Evolutionary conservation across 2,329 filamentous ascomycete genomes (phyloP).

Genomic region (Chaetomiaceae sp.): DNA sequence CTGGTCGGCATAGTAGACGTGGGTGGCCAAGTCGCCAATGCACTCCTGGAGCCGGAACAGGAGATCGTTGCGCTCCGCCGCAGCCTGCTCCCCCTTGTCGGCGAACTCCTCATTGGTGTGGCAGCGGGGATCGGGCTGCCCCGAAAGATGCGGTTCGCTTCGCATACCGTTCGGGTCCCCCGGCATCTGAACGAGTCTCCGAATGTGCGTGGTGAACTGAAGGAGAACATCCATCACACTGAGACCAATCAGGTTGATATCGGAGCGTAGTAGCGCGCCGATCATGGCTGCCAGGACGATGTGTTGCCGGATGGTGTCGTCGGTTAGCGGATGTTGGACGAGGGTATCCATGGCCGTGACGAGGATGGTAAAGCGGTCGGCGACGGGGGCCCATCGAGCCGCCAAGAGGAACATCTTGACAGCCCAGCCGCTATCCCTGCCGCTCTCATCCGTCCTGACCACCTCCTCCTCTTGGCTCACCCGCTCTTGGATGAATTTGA

Average conservation of each 20-base stretch:
- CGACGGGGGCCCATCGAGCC: slow-evolving; percentile 84
- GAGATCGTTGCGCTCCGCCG: slow-evolving; percentile 57
- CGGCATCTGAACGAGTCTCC: slow-evolving; percentile 66
- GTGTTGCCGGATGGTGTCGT: slow-evolving; percentile 69
- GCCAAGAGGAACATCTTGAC: slow-evolving; percentile 75
- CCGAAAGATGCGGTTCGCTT: slow-evolving; percentile 24
- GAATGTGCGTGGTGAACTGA: slow-evolving; percentile 77
- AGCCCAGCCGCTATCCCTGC: slow-evolving; percentile 65
- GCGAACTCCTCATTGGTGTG: slow-evolving; percentile 30
- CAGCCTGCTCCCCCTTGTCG: slow-evolving; percentile 32
- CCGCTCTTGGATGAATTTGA: slow-evolving; percentile 68
- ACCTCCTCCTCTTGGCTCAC: slow-evolving; percentile 49
- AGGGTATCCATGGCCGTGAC: slow-evolving; percentile 76
- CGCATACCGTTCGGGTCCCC: slow-evolving; percentile 34
- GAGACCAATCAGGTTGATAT: slow-evolving; percentile 89
- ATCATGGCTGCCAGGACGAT: slow-evolving; percentile 73
- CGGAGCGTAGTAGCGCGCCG: slow-evolving; percentile 75
- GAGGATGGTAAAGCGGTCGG: slow-evolving; percentile 88
- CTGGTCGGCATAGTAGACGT: slow-evolving; percentile 96
- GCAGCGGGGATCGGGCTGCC: slow-evolving; percentile 29
- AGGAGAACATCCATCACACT: slow-evolving; percentile 94
- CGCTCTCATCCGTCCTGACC: slow-evolving; percentile 45
- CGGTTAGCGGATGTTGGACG: slow-evolving; percentile 61
- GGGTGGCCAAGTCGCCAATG: slow-evolving; percentile 86
- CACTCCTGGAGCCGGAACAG: slow-evolving; percentile 70